These are phyloP conservation scores for Herpomyces periplanetae DNA, from an alignment of 2,329 filamentous ascomycete genomes.

Conservation along the genomic window DNA sequence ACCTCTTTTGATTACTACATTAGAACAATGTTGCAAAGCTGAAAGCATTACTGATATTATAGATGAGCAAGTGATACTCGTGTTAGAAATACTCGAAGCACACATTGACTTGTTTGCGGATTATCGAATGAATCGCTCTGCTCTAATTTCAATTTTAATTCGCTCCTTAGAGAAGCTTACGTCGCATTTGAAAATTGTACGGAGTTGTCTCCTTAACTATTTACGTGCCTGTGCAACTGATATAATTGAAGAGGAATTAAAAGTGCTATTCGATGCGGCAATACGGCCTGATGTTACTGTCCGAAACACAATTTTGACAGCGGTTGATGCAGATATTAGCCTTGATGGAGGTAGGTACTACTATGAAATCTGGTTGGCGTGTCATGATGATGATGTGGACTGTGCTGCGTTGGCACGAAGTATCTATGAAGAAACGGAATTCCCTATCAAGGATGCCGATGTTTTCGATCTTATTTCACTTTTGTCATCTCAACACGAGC, in stretches of 20 bases:
- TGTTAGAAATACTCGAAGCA: constrained; percentile 52
- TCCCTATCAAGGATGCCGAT: constrained; percentile 23
- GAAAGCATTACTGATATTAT: constrained; percentile 25
- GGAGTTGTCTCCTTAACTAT: constrained; percentile 58
- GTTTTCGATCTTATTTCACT: constrained; percentile 32
- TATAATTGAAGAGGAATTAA: constrained; percentile 29
- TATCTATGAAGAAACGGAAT: constrained; percentile 79
- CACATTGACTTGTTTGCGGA: constrained; percentile 32
- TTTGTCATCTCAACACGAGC: constrained; percentile 33
- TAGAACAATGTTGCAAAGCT: constrained; percentile 34
- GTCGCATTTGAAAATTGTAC: constrained; percentile 77
- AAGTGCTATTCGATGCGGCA: constrained; percentile 30
- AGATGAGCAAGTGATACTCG: constrained; percentile 59
- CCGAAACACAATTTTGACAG: constrained; percentile 46
- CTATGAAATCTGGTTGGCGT: constrained; percentile 68
- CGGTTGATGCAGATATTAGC: constrained; percentile 63
- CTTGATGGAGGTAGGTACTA: constrained; percentile 53
- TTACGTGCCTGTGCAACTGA: constrained; percentile 50
- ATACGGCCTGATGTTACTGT: constrained; percentile 46
- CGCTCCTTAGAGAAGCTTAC: constrained; percentile 51
- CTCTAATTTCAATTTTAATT: constrained; percentile 25
- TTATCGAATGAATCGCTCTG: constrained; percentile 1
- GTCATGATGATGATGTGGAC: constrained; percentile 58
- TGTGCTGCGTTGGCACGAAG: constrained; percentile 44
- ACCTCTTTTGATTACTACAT: constrained; percentile 39